Conservation (phyloP, 148 eudicot genomes). For the Simmondsia chinensis region DNA sequence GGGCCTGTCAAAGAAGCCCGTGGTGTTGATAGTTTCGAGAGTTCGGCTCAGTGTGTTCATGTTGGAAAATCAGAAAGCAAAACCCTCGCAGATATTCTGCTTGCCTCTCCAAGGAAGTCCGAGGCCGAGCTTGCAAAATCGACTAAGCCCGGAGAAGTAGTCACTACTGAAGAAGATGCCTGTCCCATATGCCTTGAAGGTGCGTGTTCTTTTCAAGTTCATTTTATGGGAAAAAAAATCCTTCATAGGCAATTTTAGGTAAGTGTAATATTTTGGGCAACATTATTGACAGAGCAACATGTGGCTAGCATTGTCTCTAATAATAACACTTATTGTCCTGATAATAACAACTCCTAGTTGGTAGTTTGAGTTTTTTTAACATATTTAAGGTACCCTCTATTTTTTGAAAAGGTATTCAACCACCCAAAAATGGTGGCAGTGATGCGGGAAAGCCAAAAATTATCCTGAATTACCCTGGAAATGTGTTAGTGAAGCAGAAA, state of each 20-base stretch:
- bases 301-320: no score
- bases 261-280: no score
- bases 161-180: conserved; percentile 63
- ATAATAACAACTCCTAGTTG: not conserved
- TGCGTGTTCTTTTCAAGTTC: conserved; percentile 4
- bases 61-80: conserved; percentile 23
- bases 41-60: conserved; percentile 14
- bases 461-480: no score
- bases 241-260: no score
- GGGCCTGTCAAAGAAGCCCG: conserved; percentile 14
- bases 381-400: no score
- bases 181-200: conserved; percentile 98
- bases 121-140: conserved; percentile 37
- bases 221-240: not conserved
- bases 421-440: no score
- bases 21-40: conserved; percentile 19
- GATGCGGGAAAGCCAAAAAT: no score
- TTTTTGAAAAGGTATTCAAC: no score
- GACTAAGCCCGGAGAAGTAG: conserved; percentile 17
- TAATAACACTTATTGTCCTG: not conserved
- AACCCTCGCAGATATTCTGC: conserved; percentile 35
- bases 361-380: not conserved
- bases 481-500: no score
- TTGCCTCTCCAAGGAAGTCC: conserved; percentile 53
- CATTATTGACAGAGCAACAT: no score